These are phyloP conservation scores for Cercospora citrullina DNA, from an alignment of 2,329 filamentous ascomycete genomes.

Conservation along the genomic window DNA sequence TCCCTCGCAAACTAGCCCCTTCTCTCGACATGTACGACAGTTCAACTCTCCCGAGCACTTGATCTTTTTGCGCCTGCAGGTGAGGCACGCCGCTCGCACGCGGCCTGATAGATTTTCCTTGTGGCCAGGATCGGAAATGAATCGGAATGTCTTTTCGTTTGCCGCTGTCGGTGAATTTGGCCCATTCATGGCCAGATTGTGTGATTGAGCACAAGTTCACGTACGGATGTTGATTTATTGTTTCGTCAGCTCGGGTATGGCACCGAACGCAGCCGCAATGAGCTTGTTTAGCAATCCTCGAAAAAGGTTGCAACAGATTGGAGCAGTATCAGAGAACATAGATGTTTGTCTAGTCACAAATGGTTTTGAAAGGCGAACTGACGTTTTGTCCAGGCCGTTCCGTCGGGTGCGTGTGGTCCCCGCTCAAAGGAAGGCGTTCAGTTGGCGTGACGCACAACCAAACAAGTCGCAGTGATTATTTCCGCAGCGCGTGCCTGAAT, in stretches of 20 bases:
- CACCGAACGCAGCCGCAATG: not conserved
- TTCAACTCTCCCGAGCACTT: constrained; percentile 31
- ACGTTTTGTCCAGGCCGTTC: not conserved
- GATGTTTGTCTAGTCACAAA: not conserved
- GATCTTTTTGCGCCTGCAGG: constrained; percentile 33
- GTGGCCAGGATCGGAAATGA: constrained; percentile 34
- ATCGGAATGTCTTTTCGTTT: constrained; percentile 24
- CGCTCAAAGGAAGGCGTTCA: constrained; percentile 7
- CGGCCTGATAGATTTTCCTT: constrained; percentile 34
- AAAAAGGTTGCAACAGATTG: not conserved
- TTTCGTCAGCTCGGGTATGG: not conserved
- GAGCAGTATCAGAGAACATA: not conserved
- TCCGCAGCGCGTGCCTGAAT: constrained; percentile 11
- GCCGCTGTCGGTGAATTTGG: constrained; percentile 13
- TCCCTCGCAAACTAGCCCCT: constrained; percentile 31
- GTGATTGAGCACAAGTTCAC: not conserved
- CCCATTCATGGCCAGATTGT: constrained; percentile 16
- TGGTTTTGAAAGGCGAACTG: not conserved
- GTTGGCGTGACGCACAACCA: constrained; percentile 8
- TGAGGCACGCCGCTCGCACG: constrained; percentile 33
- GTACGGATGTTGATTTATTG: not conserved
- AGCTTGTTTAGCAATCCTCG: not conserved
- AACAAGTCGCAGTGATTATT: constrained; percentile 11
- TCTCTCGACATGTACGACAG: constrained; percentile 31
- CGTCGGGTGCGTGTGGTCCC: constrained; percentile 2